These are phyloP conservation scores for Hibiscus trionum DNA, from an alignment of 345 rosid genomes.

Conservation along the genomic window DNA sequence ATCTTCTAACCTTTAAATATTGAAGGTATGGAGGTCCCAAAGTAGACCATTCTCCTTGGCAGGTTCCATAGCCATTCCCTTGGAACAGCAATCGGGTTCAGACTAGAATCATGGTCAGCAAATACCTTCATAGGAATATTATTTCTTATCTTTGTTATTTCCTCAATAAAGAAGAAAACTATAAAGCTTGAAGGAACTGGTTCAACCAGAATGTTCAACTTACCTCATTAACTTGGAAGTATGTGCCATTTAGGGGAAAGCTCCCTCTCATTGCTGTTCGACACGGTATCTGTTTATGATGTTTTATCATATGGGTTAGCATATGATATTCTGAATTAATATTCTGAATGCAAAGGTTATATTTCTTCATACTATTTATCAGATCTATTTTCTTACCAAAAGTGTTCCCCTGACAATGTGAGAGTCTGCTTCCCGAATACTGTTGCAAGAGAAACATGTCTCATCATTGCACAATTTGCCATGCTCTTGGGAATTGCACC, in stretches of 20 bases:
- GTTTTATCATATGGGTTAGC: neutral
- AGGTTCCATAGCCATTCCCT: constrained; percentile 76
- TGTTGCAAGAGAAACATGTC: constrained; percentile 74
- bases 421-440: constrained; percentile 51
- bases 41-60: constrained; percentile 68
- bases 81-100: constrained; percentile 69
- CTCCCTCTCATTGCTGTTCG: constrained; percentile 96
- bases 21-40: constrained; percentile 83
- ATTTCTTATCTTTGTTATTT: constrained; percentile 5
- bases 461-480: constrained; percentile 43
- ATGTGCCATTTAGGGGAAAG: constrained; percentile 94
- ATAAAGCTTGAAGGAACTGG: neutral
- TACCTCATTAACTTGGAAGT: constrained; percentile 95
- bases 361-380: neutral
- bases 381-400: constrained; percentile 46
- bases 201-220: neutral
- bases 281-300: constrained; percentile 67
- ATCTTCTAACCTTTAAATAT: constrained; percentile 68
- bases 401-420: constrained; percentile 80
- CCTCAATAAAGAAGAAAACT: neutral
- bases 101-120: constrained; percentile 87
- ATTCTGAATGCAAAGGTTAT: neutral
- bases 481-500: constrained; percentile 44
- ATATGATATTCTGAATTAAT: neutral
- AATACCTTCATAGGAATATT: constrained; percentile 44